Evolutionary conservation across 2,329 filamentous ascomycete genomes (phyloP), one percentile per base, ranked within the genome.

Genomic region (Paecilomyces sp.): DNA sequence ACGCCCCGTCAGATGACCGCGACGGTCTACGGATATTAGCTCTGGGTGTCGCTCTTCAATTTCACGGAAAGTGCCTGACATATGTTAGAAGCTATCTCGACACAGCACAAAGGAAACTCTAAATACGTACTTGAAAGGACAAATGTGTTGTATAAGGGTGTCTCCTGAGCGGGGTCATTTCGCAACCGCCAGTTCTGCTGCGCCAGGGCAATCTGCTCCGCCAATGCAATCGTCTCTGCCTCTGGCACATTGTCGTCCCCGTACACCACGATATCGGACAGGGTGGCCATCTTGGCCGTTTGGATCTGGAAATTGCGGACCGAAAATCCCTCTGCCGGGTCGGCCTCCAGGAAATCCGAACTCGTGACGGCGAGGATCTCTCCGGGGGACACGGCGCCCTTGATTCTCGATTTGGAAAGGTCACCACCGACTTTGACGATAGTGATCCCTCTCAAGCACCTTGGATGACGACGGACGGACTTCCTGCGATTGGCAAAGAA

Each of bases 231-330:
- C 72, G 96, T 77, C 59, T 87, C 86, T 57, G 84, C 81, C 54
- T 84, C 83, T 28, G 83, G 76, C 1, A 81, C 81, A 41, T 80
- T 77, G 64, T 91, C 84, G 58, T 93, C 89, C 12, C 91, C 91
- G 71, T 99, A 99, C 0, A 99, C 85, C 50, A 99, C 83, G 64
- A 99, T 91, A 72, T 99, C 94, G 0, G 92, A 97, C 8, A 94
- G 84, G 64, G 89, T 85, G 58, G 92, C 92, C 64, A 90, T 80
- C 74, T 99, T 99, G 60, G 89, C 89, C 0, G 90, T 84, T 74
- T 99, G 94, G 47, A 97, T 97, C 68, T 97, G 93, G 71, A 99
- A 99, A 73, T 97, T 97, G 54, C 94, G 86, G 52, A 97, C 92
- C 3, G 91, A 96, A 71, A 97, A 97, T 8, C 94, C 94, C 65